phyloP scores from a whole-genome alignment of 306 rosid genomes.

The Corylus heterophylla region DNA sequence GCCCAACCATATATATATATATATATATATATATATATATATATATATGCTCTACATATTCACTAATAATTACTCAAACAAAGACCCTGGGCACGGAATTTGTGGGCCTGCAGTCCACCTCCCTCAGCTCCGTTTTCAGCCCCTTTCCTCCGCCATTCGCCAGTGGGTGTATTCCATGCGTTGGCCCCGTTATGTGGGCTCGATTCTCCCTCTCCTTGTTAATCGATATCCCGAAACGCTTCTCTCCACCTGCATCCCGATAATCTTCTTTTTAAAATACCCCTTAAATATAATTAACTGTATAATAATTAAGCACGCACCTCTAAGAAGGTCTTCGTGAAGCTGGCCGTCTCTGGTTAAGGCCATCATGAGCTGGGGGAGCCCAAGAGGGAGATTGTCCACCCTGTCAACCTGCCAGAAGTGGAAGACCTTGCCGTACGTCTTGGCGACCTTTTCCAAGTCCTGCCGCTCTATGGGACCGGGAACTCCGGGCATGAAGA shows the following conservation, averaged over 20 bases:
- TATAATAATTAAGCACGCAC: slow-evolving; percentile 13
- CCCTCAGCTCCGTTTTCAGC: slow-evolving; percentile 56
- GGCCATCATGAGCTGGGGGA: slow-evolving; percentile 78
- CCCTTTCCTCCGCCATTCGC: slow-evolving; percentile 79
- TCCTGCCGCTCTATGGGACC: slow-evolving; percentile 48
- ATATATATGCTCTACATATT: no score
- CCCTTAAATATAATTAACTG: no score
- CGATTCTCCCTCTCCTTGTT: slow-evolving; percentile 57
- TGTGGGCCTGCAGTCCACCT: slow-evolving; percentile 29
- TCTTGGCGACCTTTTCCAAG: slow-evolving; percentile 63
- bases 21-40: no score
- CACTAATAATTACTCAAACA: slow-evolving; percentile 30
- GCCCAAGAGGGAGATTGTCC: slow-evolving; percentile 60
- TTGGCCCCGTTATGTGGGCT: slow-evolving; percentile 58
- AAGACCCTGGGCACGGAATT: slow-evolving; percentile 38
- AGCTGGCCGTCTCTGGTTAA: slow-evolving; percentile 75
- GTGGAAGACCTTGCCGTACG: slow-evolving; percentile 78
- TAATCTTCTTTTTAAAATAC: no score
- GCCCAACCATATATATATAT: no score
- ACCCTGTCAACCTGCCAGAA: slow-evolving; percentile 82
- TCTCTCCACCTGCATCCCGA: slow-evolving; percentile 31
- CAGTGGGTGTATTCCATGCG: slow-evolving; percentile 64
- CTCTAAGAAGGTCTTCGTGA: slow-evolving; percentile 32
- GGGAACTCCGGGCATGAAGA: slow-evolving; percentile 59
- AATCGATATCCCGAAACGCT: slow-evolving; percentile 42